A percentile compares a stretch with the other conserved stretches of the same genome.
These are phyloP conservation scores for Eremothecium sinecaudum DNA, from an alignment of 1,139 yeast genomes.

Conservation along the genomic window DNA sequence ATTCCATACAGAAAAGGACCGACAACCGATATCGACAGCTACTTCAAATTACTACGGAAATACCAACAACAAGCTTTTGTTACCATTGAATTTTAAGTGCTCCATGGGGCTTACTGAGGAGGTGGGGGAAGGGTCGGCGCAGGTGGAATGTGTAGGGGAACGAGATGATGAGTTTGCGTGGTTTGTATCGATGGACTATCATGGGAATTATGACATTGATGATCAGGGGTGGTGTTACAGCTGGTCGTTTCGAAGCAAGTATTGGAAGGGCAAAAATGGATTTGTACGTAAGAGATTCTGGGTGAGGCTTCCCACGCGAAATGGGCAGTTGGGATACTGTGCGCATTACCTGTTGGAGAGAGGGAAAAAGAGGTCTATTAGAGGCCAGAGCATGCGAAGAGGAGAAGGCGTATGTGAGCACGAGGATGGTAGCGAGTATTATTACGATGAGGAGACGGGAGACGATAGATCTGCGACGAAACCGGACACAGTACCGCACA, in stretches of 20 bases:
- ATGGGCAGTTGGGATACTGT: slow-evolving; percentile 1
- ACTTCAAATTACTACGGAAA: slow-evolving; percentile 4
- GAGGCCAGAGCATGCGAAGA: too few relatives aligned
- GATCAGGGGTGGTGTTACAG: slow-evolving; percentile 69
- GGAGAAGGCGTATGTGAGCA: neutral
- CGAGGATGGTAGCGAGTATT: neutral
- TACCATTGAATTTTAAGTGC: slow-evolving; percentile 1
- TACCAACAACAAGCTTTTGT: slow-evolving; percentile 3
- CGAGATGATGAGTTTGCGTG: slow-evolving; percentile 40
- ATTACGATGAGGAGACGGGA: neutral
- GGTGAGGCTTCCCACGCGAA: slow-evolving; percentile 36
- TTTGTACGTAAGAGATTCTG: slow-evolving; percentile 54
- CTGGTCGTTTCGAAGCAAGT: slow-evolving; percentile 37
- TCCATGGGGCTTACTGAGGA: slow-evolving; percentile 1
- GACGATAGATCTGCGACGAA: neutral
- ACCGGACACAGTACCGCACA: slow-evolving; percentile 1
- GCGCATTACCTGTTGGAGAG: too few relatives aligned
- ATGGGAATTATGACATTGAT: slow-evolving; percentile 45
- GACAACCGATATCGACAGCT: slow-evolving; percentile 3
- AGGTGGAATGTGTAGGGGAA: slow-evolving; percentile 37
- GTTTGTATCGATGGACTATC: slow-evolving; percentile 48
- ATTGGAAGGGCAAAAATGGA: slow-evolving; percentile 55
- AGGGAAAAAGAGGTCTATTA: too few relatives aligned
- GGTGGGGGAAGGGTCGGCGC: slow-evolving; percentile 2
- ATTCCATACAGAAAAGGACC: slow-evolving; percentile 18